phyloP scores from a whole-genome alignment of 2,329 filamentous ascomycete genomes.

The Didymella glomerata region DNA sequence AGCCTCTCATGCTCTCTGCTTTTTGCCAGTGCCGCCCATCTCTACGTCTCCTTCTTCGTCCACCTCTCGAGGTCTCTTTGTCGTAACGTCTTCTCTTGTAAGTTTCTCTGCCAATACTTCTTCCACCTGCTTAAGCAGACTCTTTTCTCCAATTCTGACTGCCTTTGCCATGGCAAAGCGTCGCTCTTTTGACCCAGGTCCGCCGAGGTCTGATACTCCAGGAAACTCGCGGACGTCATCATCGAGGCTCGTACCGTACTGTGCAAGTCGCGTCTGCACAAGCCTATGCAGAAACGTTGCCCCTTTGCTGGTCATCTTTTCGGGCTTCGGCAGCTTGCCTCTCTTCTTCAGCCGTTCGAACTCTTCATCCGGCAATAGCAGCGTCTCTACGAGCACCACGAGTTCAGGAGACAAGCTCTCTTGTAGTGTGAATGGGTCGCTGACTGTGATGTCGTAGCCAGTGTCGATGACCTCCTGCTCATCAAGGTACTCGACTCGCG shows the following conservation, averaged over 20 bases:
- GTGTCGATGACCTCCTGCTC: conserved; percentile 74
- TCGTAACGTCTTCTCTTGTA: conserved; percentile 43
- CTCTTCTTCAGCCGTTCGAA: conserved; percentile 54
- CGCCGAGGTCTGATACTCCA: conserved; percentile 43
- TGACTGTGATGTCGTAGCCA: conserved; percentile 66
- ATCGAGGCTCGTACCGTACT: conserved; percentile 64
- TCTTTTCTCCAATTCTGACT: conserved; percentile 77
- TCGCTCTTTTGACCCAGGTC: conserved; percentile 29
- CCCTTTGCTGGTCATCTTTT: conserved; percentile 52
- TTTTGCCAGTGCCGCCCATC: conserved; percentile 40
- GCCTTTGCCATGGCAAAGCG: conserved; percentile 67
- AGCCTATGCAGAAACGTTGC: conserved; percentile 52
- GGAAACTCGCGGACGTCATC: conserved; percentile 61
- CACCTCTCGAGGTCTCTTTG: conserved; percentile 37
- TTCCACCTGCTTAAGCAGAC: conserved; percentile 66
- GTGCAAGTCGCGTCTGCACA: conserved; percentile 52
- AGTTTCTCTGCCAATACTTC: conserved; percentile 34
- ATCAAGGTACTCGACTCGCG: conserved; percentile 63
- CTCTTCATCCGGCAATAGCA: conserved; percentile 53
- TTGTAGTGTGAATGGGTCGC: conserved; percentile 44
- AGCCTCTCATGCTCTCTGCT: conserved; percentile 30
- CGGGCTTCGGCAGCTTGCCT: conserved; percentile 55
- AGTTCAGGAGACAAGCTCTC: conserved; percentile 55
- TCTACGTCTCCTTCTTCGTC: conserved; percentile 41
- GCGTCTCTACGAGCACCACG: conserved; percentile 54